Conservation (phyloP, 768 basidiomycete genomes). For the Calvatia gigantea region DNA sequence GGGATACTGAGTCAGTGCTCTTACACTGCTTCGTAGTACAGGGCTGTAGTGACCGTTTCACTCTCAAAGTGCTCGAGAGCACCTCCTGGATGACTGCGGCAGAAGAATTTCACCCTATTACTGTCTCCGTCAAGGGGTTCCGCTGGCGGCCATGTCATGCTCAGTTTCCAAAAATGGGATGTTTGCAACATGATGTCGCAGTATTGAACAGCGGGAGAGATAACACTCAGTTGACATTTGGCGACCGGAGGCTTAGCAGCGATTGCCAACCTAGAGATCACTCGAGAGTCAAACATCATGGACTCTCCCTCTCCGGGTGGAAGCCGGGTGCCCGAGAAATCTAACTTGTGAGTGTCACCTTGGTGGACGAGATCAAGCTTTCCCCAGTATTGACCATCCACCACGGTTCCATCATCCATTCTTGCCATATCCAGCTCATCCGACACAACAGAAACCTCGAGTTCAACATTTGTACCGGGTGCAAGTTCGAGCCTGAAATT, state of each 20-base stretch:
- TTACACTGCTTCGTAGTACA: slow-evolving; percentile 86
- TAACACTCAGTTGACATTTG: slow-evolving; percentile 71
- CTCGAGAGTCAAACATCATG: slow-evolving; percentile 71
- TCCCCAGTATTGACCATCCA: slow-evolving; percentile 86
- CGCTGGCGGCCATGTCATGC: slow-evolving; percentile 75
- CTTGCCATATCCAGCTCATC: slow-evolving; percentile 89
- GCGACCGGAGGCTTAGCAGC: slow-evolving; percentile 74
- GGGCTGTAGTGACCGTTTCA: slow-evolving; percentile 70
- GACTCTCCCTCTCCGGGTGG: slow-evolving; percentile 58
- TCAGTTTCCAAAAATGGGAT: slow-evolving; percentile 71
- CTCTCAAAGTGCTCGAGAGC: slow-evolving; percentile 85
- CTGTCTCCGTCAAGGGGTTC: slow-evolving; percentile 51
- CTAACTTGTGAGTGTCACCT: slow-evolving; percentile 74
- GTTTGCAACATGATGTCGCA: slow-evolving; percentile 75
- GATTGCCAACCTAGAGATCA: slow-evolving; percentile 72
- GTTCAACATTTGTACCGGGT: slow-evolving; percentile 75
- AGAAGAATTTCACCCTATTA: slow-evolving; percentile 77
- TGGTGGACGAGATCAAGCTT: slow-evolving; percentile 81
- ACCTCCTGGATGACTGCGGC: slow-evolving; percentile 81
- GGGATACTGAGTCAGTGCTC: slow-evolving; percentile 22
- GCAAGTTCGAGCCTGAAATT: slow-evolving; percentile 78
- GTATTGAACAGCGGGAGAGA: slow-evolving; percentile 72
- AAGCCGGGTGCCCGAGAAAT: slow-evolving; percentile 78
- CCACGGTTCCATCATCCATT: slow-evolving; percentile 85
- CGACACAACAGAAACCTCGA: slow-evolving; percentile 76